Evolutionary conservation across 140 eudicot genomes (phyloP).

Genomic region (Stevia rebaudiana): DNA sequence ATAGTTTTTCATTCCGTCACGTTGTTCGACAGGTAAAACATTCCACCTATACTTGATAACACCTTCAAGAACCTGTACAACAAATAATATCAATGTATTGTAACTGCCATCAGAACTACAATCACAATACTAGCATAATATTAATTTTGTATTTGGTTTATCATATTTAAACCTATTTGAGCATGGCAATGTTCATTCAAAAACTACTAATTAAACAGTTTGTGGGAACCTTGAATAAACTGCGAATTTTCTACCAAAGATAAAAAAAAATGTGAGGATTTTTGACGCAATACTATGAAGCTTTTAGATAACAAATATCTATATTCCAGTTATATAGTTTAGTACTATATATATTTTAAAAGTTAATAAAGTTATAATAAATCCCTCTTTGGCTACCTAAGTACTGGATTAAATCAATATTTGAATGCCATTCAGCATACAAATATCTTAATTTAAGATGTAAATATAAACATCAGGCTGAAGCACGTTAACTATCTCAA

Average conservation of each 20-base stretch:
- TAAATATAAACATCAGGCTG: background rate
- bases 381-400: background rate
- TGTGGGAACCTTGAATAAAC: background rate
- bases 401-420: background rate
- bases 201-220: background rate
- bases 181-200: background rate
- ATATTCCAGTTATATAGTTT: background rate
- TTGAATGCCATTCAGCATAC: background rate
- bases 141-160: background rate
- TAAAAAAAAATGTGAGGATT: background rate
- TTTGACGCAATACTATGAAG: background rate
- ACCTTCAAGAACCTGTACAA: slow-evolving; percentile 87
- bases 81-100: background rate
- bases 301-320: background rate
- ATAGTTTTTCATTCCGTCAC: slow-evolving; percentile 98
- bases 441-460: background rate
- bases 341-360: background rate
- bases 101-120: background rate
- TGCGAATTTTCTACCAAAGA: background rate
- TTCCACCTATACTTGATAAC: slow-evolving; percentile 97
- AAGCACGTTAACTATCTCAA: background rate
- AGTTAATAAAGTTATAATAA: background rate
- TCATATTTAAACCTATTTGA: background rate
- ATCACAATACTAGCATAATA: background rate
- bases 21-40: slow-evolving; percentile 83